Conservation (phyloP, 2,329 filamentous ascomycete genomes). For the Beauveria caledonica region DNA sequence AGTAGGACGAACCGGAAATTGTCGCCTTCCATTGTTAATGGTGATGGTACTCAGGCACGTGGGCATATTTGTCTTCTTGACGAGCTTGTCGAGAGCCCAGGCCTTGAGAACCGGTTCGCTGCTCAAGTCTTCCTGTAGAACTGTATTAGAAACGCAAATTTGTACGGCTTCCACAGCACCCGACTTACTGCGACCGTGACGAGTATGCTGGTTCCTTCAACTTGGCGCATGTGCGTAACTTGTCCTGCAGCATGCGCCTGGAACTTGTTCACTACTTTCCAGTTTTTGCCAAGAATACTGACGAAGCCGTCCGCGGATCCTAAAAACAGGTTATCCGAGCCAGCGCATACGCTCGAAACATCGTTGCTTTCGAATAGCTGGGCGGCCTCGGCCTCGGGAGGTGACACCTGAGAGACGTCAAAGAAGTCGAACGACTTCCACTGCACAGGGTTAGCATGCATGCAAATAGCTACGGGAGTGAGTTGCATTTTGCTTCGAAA, state of each 20-base stretch:
- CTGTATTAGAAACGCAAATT: neutral
- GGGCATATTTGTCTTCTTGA: constrained; percentile 87
- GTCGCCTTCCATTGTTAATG: constrained; percentile 83
- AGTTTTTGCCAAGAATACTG: constrained; percentile 76
- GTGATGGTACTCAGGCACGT: constrained; percentile 79
- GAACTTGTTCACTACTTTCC: constrained; percentile 82
- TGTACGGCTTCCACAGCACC: neutral
- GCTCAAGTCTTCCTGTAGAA: constrained; percentile 66
- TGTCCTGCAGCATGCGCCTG: constrained; percentile 72
- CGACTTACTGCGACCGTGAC: constrained; percentile 63
- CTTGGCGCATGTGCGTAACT: constrained; percentile 86
- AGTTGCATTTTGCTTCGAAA: neutral
- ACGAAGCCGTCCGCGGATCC: constrained; percentile 79
- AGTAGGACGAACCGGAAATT: constrained; percentile 61
- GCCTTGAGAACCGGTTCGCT: constrained; percentile 87
- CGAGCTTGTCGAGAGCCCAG: constrained; percentile 91
- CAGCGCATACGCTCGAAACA: constrained; percentile 75
- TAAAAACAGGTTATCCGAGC: constrained; percentile 82
- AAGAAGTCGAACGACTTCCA: constrained; percentile 99
- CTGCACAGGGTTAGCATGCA: constrained; percentile 34
- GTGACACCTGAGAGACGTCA: constrained; percentile 77
- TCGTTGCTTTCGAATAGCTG: constrained; percentile 75
- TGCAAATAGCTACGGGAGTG: too few relatives aligned
- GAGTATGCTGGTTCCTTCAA: constrained; percentile 77
- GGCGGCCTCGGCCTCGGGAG: constrained; percentile 70